Evolutionary conservation across 1,284 basidiomycete species (phyloP), one percentile per base, ranked within the genome.

Genomic region (Boletus albobrunnescens): DNA sequence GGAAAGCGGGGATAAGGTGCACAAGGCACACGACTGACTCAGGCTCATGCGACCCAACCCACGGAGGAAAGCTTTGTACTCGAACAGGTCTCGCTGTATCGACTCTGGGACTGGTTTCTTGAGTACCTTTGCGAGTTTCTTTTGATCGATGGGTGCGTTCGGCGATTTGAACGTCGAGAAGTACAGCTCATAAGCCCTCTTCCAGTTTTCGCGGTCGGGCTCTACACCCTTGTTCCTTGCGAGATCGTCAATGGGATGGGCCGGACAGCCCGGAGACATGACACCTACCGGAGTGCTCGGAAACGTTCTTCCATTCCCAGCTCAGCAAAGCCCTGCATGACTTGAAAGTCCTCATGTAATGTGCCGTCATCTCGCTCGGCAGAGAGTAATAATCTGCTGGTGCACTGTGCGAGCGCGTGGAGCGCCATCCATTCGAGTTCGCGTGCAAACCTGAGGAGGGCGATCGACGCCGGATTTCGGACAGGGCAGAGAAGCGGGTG

Each of bases 1-100:
- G 33, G 36, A n/a, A 13, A 17, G 32, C 28, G 46, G 35, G 26
- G 19, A 52, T 39, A 30, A 23, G 37, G 30, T 36, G 20, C 26
- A 27, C 26, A 16, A 22, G 9, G 13, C 7, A 26, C 7, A n/a
- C n/a, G n/a, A 72, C 80, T 48, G 49, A 88, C 87, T 94, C 44
- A 94, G 77, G 56, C 81, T 90, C 78, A 91, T 89, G 37, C 86
- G 75, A 1, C 91, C 90, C n/a, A 94, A 67, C 0, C 83, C 77
- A 33, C 76, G 74, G 27, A 90, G 69, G 64, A 91, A 92, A 2
- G 77, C 79, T 14, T 87, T 79, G 57, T 85, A 89, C 17, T 77
- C 76, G 67, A 94, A 91, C 35, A 93, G 69, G 20, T 77, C 76
- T 20, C 72, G 67, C 14, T 73, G 71, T 27, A 87, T 65, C 9